Conservation (phyloP, 83 land plant genomes). For the Picea mariana region DNA sequence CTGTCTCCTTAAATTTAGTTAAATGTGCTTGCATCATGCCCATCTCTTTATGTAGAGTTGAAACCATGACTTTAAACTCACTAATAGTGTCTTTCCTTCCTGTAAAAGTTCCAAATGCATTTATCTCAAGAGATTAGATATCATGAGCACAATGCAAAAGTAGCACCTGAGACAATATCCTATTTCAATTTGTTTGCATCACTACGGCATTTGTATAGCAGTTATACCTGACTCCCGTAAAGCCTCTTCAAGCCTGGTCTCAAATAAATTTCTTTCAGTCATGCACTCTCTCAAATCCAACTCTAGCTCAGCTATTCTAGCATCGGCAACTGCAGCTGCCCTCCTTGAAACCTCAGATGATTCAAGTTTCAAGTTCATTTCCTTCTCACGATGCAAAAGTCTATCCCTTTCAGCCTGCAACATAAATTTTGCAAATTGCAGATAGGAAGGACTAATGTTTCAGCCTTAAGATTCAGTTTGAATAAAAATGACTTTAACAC, state of each 20-base stretch:
- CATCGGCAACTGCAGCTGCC: slow-evolving; percentile 48
- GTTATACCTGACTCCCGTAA: slow-evolving; percentile 57
- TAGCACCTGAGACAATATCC: not conserved
- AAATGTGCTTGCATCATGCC: slow-evolving; percentile 77
- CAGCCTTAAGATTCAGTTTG: not conserved
- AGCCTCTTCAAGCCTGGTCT: slow-evolving; percentile 65
- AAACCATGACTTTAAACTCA: slow-evolving; percentile 78
- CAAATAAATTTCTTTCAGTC: slow-evolving; percentile 50
- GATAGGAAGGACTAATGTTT: slow-evolving; percentile 1
- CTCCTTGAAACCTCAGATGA: slow-evolving; percentile 66
- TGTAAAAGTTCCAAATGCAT: slow-evolving; percentile 22
- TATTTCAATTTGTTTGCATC: slow-evolving; percentile 1
- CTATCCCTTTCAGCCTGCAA: slow-evolving; percentile 78
- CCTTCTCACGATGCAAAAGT: slow-evolving; percentile 62
- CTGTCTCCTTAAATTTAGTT: slow-evolving; percentile 75
- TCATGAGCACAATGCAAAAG: not conserved
- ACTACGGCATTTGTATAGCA: not conserved
- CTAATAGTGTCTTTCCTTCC: slow-evolving; percentile 84
- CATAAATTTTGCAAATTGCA: slow-evolving; percentile 9
- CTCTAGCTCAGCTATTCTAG: slow-evolving; percentile 57
- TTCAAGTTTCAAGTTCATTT: slow-evolving; percentile 61
- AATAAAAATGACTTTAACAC: not conserved
- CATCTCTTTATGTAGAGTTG: slow-evolving; percentile 86
- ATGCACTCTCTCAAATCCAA: slow-evolving; percentile 53
- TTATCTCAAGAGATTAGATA: slow-evolving; percentile 11